These are phyloP conservation scores for Boletus rex-veris DNA, from an alignment of 768 basidiomycete genomes.

Conservation along the genomic window DNA sequence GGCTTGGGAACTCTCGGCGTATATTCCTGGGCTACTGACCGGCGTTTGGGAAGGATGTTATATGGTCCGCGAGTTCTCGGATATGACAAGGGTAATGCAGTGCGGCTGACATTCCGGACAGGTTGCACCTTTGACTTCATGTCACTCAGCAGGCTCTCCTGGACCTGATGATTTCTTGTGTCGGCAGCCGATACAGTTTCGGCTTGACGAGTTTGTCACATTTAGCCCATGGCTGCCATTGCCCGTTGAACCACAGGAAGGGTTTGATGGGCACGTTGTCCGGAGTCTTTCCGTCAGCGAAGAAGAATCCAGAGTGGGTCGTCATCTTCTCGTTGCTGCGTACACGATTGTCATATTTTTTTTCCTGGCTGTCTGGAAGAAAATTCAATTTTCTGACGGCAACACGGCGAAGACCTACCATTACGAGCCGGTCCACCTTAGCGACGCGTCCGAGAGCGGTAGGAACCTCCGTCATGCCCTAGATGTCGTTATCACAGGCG, in stretches of 20 bases:
- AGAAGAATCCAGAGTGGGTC: conserved; percentile 25
- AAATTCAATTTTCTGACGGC: conserved; percentile 29
- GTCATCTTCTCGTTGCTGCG: neutral
- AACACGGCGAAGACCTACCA: conserved; percentile 21
- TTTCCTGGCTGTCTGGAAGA: conserved; percentile 12
- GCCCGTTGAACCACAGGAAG: conserved; percentile 19
- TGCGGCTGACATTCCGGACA: conserved; percentile 19
- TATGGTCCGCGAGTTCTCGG: conserved; percentile 42
- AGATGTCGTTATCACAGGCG: conserved; percentile 37
- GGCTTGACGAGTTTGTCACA: conserved; percentile 43
- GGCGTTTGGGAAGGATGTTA: conserved; percentile 61
- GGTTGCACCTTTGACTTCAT: conserved; percentile 27
- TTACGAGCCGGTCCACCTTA: conserved; percentile 32
- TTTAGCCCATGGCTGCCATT: conserved; percentile 38
- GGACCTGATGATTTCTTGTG: conserved; percentile 35
- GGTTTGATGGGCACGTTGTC: conserved; percentile 24
- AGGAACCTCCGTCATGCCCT: conserved; percentile 30
- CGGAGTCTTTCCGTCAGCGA: conserved; percentile 20
- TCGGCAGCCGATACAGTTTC: conserved; percentile 49
- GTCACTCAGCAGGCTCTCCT: conserved; percentile 10
- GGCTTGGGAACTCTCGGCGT: conserved; percentile 28
- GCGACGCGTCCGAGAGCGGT: conserved; percentile 25
- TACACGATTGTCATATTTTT: conserved; percentile 23
- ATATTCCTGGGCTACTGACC: conserved; percentile 45
- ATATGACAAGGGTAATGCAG: conserved; percentile 10